A percentile compares a stretch with the other conserved stretches of the same genome.
Evolutionary conservation across 441 rosid genomes (phyloP).

Genomic region (Gossypium davidsonii): DNA sequence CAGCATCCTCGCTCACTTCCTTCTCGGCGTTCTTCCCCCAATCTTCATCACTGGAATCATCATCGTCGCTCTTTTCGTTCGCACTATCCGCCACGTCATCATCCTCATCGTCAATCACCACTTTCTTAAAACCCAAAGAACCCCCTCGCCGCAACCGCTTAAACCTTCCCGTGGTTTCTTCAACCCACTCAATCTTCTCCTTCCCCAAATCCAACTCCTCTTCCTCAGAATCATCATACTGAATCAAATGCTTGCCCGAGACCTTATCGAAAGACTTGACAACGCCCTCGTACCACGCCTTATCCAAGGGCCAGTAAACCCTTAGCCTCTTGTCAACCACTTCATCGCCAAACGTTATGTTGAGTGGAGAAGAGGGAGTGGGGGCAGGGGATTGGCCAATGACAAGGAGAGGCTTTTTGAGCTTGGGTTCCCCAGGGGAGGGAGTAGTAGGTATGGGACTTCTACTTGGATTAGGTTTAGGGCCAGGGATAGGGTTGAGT

Average conservation of each 20-base stretch:
- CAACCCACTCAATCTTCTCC: conserved; percentile 83
- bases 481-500: conserved; percentile 22
- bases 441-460: conserved; percentile 59
- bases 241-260: conserved; percentile 62
- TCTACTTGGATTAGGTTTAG: conserved; percentile 23
- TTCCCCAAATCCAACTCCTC: conserved; percentile 75
- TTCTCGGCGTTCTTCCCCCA: conserved; percentile 55
- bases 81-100: conserved; percentile 37
- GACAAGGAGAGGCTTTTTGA: conserved; percentile 54
- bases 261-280: conserved; percentile 40
- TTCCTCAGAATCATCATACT: conserved; percentile 81
- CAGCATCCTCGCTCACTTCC: conserved; percentile 43
- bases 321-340: conserved; percentile 58
- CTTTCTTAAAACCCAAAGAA: conserved; percentile 38
- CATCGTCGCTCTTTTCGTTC: conserved; percentile 36
- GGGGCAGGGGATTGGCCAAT: conserved; percentile 48
- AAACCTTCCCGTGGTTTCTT: conserved; percentile 33
- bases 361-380: conserved; percentile 25
- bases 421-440: conserved; percentile 54
- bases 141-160: conserved; percentile 73
- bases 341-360: conserved; percentile 42
- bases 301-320: conserved; percentile 96
- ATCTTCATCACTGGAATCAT: conserved; percentile 73
- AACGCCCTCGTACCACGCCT: conserved; percentile 75
- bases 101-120: conserved; percentile 42